Evolutionary conservation across 2,329 filamentous ascomycete species (phyloP).

Genomic region (Fusarium haematococcum): DNA sequence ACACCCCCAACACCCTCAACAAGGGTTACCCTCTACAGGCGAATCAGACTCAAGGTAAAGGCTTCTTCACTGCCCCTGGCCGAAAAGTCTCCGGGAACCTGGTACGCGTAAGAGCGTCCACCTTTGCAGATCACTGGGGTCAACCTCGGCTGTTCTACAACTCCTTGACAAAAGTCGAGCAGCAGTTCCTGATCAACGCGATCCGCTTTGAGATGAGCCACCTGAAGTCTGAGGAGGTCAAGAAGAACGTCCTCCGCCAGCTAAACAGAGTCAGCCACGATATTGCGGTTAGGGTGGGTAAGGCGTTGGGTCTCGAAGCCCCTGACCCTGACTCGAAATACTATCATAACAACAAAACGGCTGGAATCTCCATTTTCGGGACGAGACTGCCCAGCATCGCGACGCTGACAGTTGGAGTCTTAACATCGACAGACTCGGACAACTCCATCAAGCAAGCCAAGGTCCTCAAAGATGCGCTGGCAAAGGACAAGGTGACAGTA

Average conservation of each 20-base stretch:
- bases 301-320: conserved; percentile 68
- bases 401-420: conserved; percentile 72
- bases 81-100: conserved; percentile 66
- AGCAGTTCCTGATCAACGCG: conserved; percentile 79
- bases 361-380: conserved; percentile 69
- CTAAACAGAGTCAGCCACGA: conserved; percentile 77
- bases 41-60: conserved; percentile 70
- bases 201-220: conserved; percentile 78
- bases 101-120: conserved; percentile 68
- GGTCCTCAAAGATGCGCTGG: conserved; percentile 62
- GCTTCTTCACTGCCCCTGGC: conserved; percentile 76
- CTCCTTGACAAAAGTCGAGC: conserved; percentile 72
- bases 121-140: conserved; percentile 78
- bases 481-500: conserved; percentile 64
- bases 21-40: conserved; percentile 73
- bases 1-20: conserved; percentile 76
- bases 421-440: conserved; percentile 59
- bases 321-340: conserved; percentile 71
- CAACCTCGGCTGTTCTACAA: conserved; percentile 82
- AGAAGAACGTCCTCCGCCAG: conserved; percentile 74
- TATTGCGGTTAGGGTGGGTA: conserved; percentile 72
- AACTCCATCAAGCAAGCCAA: conserved; percentile 62
- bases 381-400: conserved; percentile 69
- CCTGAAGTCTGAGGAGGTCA: conserved; percentile 66
- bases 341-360: conserved; percentile 77